These are phyloP conservation scores for Mallotus repandus DNA, from an alignment of 441 rosid species.

Conservation along the genomic window DNA sequence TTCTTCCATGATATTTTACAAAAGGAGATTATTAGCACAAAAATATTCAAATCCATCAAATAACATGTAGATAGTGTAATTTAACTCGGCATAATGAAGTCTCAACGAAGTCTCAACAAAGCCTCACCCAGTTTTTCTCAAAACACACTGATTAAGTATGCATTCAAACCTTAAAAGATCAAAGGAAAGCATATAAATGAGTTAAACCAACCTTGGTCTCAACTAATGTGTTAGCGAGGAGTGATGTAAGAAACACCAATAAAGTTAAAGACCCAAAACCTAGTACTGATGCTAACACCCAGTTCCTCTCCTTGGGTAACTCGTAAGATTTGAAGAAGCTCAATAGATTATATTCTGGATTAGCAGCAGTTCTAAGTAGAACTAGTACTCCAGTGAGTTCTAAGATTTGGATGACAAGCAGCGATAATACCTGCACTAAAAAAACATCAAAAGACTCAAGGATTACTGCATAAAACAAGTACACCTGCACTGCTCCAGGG, in stretches of 20 bases:
- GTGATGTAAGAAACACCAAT: conserved; percentile 51
- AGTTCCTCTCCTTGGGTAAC: conserved; percentile 40
- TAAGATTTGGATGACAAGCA: conserved; percentile 45
- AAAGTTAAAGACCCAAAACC: conserved; percentile 54
- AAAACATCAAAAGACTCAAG: conserved; percentile 15
- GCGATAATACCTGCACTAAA: conserved; percentile 53
- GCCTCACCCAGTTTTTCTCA: neutral
- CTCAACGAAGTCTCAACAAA: neutral
- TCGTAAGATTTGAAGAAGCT: conserved; percentile 36
- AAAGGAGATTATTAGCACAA: neutral
- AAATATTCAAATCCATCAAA: neutral
- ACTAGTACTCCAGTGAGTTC: conserved; percentile 55
- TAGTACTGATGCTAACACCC: conserved; percentile 58
- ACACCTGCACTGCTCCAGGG: neutral
- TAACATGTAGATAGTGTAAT: too few species aligned
- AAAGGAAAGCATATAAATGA: conserved; percentile 2
- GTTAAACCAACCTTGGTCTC: conserved; percentile 49
- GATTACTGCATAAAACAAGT: neutral
- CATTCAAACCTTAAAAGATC: conserved; percentile 1
- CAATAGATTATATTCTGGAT: conserved; percentile 40
- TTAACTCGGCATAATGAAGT: neutral
- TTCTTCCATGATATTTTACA: neutral
- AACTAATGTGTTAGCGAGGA: conserved; percentile 39
- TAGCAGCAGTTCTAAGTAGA: conserved; percentile 48
- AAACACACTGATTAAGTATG: neutral